Percentiles rank a stretch among this genome's conserved stretches.
phyloP scores from a whole-genome alignment of 352 stramenopile genomes.

The Pythium rhizo-oryzae region DNA sequence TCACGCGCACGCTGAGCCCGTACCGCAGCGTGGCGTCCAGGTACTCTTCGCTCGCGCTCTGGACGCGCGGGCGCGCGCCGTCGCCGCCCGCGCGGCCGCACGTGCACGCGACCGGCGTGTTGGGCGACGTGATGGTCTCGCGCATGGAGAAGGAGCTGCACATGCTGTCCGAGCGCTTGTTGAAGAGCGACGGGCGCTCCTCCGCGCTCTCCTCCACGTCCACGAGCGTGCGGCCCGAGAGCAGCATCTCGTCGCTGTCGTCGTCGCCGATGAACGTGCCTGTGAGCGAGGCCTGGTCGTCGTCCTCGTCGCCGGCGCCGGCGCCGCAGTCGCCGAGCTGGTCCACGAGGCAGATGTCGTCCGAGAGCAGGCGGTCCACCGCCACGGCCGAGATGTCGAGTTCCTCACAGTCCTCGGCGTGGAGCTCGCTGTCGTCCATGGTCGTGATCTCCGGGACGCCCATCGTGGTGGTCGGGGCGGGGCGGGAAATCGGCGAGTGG shows the following conservation, averaged over 20 bases:
- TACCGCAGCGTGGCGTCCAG: slow-evolving; percentile 51
- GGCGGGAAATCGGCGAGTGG: neutral
- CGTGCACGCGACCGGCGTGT: neutral
- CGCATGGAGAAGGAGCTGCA: slow-evolving; percentile 18
- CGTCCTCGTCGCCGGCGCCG: slow-evolving; percentile 37
- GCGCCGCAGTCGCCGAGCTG: slow-evolving; percentile 30
- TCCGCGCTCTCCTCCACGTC: neutral
- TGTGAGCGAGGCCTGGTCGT: slow-evolving; percentile 39
- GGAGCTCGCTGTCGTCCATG: neutral
- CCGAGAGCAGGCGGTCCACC: slow-evolving; percentile 44
- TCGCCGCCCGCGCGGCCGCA: neutral
- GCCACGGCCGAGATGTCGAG: slow-evolving; percentile 26
- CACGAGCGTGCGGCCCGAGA: neutral
- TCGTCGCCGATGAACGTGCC: slow-evolving; percentile 36
- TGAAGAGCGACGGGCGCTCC: neutral
- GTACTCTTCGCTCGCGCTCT: slow-evolving; percentile 44
- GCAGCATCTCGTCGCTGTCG: slow-evolving; percentile 29
- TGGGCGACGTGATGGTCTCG: slow-evolving; percentile 7
- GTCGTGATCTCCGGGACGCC: neutral
- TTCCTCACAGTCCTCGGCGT: slow-evolving; percentile 43
- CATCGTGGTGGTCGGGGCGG: neutral
- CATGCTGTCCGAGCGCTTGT: slow-evolving; percentile 29
- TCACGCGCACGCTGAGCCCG: slow-evolving; percentile 46
- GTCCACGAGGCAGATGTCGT: slow-evolving; percentile 47
- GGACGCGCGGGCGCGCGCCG: neutral